Evolutionary conservation across 176 grass and related monocot genomes (phyloP), one percentile per base, ranked within the genome.

Genomic region (Melocanna baccifera): DNA sequence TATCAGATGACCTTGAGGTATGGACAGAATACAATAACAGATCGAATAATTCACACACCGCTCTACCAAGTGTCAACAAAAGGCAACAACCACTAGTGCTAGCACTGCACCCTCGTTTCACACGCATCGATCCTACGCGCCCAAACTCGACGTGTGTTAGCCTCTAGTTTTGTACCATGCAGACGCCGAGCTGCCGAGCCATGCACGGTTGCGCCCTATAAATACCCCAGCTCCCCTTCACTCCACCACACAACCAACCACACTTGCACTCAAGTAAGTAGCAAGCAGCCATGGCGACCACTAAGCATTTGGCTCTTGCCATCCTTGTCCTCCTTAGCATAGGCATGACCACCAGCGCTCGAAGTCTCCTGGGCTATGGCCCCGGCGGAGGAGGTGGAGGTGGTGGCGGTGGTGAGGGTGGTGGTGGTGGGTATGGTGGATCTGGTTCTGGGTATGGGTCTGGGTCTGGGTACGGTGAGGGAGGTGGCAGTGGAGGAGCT

Each of bases 321-420:
- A 55, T 89, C 78, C 77, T 89, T 69, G 83, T 89, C 6, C 88
- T 89, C 53, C 53, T 89, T 76, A 81, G 77, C 64, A 15, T 86
- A 81, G 83, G 77, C 43, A 86, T 81, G 82, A 65, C 25, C 34
- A 52, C 83, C 4, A 45, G 71, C 22, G 55, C 62, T 76, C 71
- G 63, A 22, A 42, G 26, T 52, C 88, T 80, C 9, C 45, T 89
- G 1, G 77, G 88, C 11, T 86, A 86, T 13, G 83, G 71, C 0
- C 77, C 83, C 0, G 62, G 76, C 0, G 82, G 82, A 55, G 82
- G 87, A 14, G 82, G 87, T 0, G 77, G 82, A 0, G 87, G 77
- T 0, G 77, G 83, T 0, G 83, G 88, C 0, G 25, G 88, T 6
- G 88, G 87, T 0, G 62, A 29, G 1, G 85, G 78, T 20, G 87